Conservation (phyloP, 805 yeast species). For the Lachancea sp. region DNA sequence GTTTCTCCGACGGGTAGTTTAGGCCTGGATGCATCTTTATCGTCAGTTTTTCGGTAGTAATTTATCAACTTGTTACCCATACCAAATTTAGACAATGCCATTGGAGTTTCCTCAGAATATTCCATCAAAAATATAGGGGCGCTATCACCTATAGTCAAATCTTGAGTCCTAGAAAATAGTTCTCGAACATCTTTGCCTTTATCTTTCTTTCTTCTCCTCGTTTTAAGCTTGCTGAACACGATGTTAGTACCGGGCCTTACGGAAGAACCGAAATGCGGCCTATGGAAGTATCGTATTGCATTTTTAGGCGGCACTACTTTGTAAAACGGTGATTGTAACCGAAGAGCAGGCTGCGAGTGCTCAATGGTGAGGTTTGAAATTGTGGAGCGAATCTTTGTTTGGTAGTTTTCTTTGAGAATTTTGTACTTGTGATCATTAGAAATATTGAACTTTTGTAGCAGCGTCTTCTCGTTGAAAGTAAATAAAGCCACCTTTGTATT, state of each 20-base stretch:
- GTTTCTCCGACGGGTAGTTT: slow-evolving; percentile 90
- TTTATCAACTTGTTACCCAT: slow-evolving; percentile 94
- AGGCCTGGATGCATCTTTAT: slow-evolving; percentile 80
- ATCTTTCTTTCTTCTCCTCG: slow-evolving; percentile 83
- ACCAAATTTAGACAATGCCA: slow-evolving; percentile 79
- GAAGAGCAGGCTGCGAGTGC: slow-evolving; percentile 80
- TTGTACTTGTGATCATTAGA: slow-evolving; percentile 89
- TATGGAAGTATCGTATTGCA: slow-evolving; percentile 71
- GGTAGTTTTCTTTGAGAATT: slow-evolving; percentile 74
- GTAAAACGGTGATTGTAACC: slow-evolving; percentile 87
- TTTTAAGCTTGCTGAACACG: slow-evolving; percentile 66
- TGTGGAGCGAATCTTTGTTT: slow-evolving; percentile 85
- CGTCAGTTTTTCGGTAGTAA: slow-evolving; percentile 78
- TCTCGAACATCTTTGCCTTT: slow-evolving; percentile 76
- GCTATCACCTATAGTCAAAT: slow-evolving; percentile 77
- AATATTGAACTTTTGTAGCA: slow-evolving; percentile 63
- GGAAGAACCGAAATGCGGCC: slow-evolving; percentile 54
- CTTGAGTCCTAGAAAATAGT: slow-evolving; percentile 62
- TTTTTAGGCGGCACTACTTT: slow-evolving; percentile 65
- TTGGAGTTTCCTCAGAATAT: slow-evolving; percentile 84
- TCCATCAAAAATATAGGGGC: slow-evolving; percentile 75
- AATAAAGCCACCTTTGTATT: slow-evolving; percentile 24
- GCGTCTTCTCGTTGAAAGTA: slow-evolving; percentile 48
- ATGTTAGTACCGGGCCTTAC: slow-evolving; percentile 74
- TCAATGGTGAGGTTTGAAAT: slow-evolving; percentile 87